These are phyloP conservation scores for Periconia sp. DNA, from an alignment of 2,329 filamentous ascomycete genomes.

Conservation along the genomic window DNA sequence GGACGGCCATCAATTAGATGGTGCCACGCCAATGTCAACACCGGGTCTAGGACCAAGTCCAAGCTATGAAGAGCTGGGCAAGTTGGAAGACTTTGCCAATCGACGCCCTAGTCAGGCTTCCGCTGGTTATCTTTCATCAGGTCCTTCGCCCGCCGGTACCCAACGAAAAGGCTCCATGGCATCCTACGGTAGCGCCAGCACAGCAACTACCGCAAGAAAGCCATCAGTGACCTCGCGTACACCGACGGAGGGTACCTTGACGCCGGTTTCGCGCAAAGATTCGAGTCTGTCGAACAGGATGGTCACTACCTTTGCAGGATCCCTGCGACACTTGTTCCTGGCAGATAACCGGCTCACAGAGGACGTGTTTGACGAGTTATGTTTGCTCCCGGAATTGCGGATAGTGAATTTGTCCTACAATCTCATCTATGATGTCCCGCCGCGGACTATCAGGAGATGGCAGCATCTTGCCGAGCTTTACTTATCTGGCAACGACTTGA, in stretches of 20 bases:
- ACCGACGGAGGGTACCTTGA: slow-evolving; percentile 63
- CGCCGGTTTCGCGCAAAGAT: slow-evolving; percentile 76
- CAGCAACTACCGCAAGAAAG: slow-evolving; percentile 61
- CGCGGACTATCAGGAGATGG: slow-evolving; percentile 87
- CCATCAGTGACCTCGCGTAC: slow-evolving; percentile 79
- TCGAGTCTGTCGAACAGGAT: slow-evolving; percentile 82
- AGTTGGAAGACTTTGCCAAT: slow-evolving; percentile 65
- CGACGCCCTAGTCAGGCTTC: slow-evolving; percentile 87
- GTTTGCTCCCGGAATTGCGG: slow-evolving; percentile 79
- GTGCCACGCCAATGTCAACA: slow-evolving; percentile 54
- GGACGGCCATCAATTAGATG: slow-evolving; percentile 40
- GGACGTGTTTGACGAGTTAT: slow-evolving; percentile 92
- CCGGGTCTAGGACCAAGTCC: slow-evolving; percentile 58
- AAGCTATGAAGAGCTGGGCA: slow-evolving; percentile 79
- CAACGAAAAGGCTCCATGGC: slow-evolving; percentile 83
- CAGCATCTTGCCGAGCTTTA: slow-evolving; percentile 90
- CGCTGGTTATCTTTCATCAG: slow-evolving; percentile 75
- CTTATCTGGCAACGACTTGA: slow-evolving; percentile 92
- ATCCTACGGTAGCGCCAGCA: slow-evolving; percentile 66
- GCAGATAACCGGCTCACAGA: slow-evolving; percentile 95
- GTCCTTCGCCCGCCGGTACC: slow-evolving; percentile 69
- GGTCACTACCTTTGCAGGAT: slow-evolving; percentile 85
- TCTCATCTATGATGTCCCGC: slow-evolving; percentile 88
- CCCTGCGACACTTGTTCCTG: slow-evolving; percentile 81
- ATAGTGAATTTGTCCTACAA: slow-evolving; percentile 96